Base-by-base conservation (phyloP, 129 eudicot genomes). In the Oenanthe sinensis region DNA sequence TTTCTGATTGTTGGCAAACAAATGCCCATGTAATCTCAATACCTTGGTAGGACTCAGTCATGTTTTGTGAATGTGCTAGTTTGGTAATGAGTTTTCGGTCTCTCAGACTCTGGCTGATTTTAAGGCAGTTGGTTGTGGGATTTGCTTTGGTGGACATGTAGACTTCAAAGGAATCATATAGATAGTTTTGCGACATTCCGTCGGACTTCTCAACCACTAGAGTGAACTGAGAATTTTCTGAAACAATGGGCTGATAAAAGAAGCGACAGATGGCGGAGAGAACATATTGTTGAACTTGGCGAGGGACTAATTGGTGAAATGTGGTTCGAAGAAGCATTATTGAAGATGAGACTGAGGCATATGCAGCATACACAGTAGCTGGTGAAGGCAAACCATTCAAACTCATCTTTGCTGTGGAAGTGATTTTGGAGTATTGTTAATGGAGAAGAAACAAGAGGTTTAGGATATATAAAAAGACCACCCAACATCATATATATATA, bases 261-360 rank as follows among this genome's bases (percentile, higher is more conserved):
- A 52, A 52, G 60, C 60, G 60, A 17, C n/a, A 4, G 24, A 52
- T 19, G 9, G 60, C 2, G 13, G 58, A 10, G 22, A 28, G 15
- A 37, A 88, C 4, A 75, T 75, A 83, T 71, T 39, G 28, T 16
- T 81, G 87, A 14, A 85, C 4, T 68, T 76, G 85, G 17, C 1
- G 79, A 24, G 91, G 91, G 4, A 88, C 30, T 40, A 83, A 68
- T 20, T 88, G 85, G 52, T 79, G 75, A 19, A 81, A 8, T 24
- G 82, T 77, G 52, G 91, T 79, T n/a, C 71, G 85, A 48, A 81
- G 11, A 39, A 88, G 69, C 86, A 83, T 76, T 10, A 81, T 75
- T 36, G 81, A 65, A 2, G 89, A 84, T 2, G 91, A 81, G 0
- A 83, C 52, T 0, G 89, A 85, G 62, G 85, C 89, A 65, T 80